These are phyloP conservation scores for Bipolaris sorokiniana DNA, from an alignment of 2,329 filamentous ascomycete genomes.

Conservation along the genomic window DNA sequence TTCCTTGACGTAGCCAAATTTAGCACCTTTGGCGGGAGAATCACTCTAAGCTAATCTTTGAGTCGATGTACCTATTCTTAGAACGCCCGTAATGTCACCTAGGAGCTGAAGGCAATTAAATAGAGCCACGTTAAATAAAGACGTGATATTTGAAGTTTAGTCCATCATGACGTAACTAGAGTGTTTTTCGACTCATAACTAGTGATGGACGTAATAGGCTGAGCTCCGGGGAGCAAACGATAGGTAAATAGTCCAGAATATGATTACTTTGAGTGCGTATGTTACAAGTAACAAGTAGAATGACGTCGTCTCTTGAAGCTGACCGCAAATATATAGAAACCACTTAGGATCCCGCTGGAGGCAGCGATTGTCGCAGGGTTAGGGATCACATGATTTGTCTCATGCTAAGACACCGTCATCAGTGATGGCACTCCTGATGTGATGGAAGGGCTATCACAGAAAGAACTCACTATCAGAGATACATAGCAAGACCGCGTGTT, in stretches of 20 bases:
- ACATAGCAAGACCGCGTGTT: too few species aligned
- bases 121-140: neutral
- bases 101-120: neutral
- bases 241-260: neutral
- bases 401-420: too few species aligned
- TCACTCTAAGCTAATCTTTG: neutral
- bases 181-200: neutral
- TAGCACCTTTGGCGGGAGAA: neutral
- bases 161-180: neutral
- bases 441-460: too few species aligned
- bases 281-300: too few species aligned
- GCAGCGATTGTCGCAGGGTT: too few species aligned
- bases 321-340: too few species aligned
- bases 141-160: neutral
- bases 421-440: too few species aligned
- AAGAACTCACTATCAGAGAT: too few species aligned
- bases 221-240: neutral
- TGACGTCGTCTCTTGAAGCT: too few species aligned
- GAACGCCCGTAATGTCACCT: neutral
- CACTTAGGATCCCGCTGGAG: too few species aligned
- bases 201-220: neutral
- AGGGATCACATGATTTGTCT: too few species aligned
- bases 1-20: conserved; percentile 5
- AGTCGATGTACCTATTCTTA: neutral
- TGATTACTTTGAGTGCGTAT: too few species aligned